phyloP scores from a whole-genome alignment of 352 stramenopile species.

The Pythium apleroticum region DNA sequence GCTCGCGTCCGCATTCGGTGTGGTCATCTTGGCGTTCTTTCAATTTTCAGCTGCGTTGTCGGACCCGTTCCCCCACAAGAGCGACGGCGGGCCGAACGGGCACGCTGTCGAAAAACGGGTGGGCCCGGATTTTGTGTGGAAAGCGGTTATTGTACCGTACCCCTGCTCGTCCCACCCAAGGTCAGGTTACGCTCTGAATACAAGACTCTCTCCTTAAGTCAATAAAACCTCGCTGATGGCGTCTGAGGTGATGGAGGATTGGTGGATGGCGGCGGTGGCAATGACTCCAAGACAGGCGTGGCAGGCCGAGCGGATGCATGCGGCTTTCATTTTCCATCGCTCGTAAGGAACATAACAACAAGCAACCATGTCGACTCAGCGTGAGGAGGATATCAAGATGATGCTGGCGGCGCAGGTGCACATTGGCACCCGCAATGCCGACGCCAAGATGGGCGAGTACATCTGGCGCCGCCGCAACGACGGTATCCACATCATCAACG shows the following conservation, averaged over 20 bases:
- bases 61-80: conserved; percentile 36
- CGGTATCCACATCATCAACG: conserved; percentile 99
- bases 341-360: conserved; percentile 45
- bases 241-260: conserved; percentile 14
- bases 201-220: conserved; percentile 5
- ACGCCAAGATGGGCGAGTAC: conserved; percentile 99
- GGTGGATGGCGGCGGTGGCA: neutral
- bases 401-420: conserved; percentile 99
- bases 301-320: neutral
- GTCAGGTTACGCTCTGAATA: neutral
- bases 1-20: neutral
- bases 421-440: conserved; percentile 99
- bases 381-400: conserved; percentile 99
- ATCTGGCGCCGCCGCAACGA: conserved; percentile 99
- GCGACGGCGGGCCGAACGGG: conserved; percentile 22
- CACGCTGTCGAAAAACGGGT: neutral
- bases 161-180: neutral
- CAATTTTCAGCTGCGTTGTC: neutral
- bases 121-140: conserved; percentile 2
- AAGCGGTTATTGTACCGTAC: neutral
- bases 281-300: neutral
- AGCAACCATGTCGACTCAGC: conserved; percentile 82
- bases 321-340: conserved; percentile 49
- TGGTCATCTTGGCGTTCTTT: conserved; percentile 7
- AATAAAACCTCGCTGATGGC: conserved; percentile 15